Base-by-base conservation (phyloP, 2,329 filamentous ascomycete genomes). In the Eutypa lata region DNA sequence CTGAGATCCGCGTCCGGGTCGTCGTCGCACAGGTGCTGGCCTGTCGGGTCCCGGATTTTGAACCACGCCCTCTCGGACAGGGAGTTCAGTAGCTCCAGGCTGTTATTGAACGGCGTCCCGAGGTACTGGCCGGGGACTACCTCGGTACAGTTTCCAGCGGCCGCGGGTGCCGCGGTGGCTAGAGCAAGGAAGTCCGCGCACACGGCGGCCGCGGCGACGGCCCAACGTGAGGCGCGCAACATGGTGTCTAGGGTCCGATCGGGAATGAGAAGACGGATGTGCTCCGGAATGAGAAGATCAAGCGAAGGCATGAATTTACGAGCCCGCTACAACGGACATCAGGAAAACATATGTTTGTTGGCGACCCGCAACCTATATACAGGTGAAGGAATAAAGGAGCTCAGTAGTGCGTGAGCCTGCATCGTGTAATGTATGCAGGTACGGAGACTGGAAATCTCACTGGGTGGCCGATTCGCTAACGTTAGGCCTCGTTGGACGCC, bases 21-120 rank as follows among this genome's bases (percentile, higher is more conserved):
- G 7, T 35, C 24, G 7, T 33, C 47, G 50, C 50, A 52, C 13
- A 52, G n/a, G 35, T 52, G 50, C 28, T 47, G 44, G 21, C 50
- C 50, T 2, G 50, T 48, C 3, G 50, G 50, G 24, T 48, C 50
- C 28, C 45, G 37, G 26, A 52, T 52, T 22, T 52, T 52, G 50
- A 52, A 52, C 26, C 22, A 52, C 13, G 45, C 40, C 28, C 42
- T 52, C 13, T 52, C 28, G 10, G 50, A 52, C n/a, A 18, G 13
- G 13, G 33, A 33, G 26, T 52, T 46, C 22, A 24, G 19, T 14
- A 47, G 14, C 26, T 44, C 24, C 3, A 52, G 35, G 22, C 33
- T 47, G 24, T 44, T 52, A 7, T 46, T 26, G 26, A 52, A 52
- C 8, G 44, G 44, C 13, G 50, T 52, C 6, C 50, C 50, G 45